Base-by-base conservation (phyloP, 2,329 filamentous ascomycete species). In the Arthrobotrys sinensis region DNA sequence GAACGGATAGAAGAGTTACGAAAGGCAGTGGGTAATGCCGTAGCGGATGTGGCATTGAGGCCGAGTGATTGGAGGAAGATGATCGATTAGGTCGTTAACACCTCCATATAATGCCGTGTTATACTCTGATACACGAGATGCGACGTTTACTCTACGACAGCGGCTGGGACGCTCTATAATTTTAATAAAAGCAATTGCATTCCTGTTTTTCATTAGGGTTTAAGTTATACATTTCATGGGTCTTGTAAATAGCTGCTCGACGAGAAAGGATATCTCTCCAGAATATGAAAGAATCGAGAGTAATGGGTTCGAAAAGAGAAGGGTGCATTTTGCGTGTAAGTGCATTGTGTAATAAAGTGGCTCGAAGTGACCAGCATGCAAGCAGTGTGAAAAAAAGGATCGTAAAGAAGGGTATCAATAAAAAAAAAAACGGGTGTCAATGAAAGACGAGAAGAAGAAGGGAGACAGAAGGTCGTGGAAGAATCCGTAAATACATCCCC, bases 401-500 rank as follows among this genome's bases (percentile, higher is more conserved):
- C 71, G 71, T 76, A 36, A 67, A 67, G 46, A 67, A 63, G 71
- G 72, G 60, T 77, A 66, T 70, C 60, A 65, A 68, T 10, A 38
- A 67, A 48, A 68, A n/a, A 38, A 67, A 48, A 53, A 19, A 45
- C 2, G 24, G 24, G 24, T 4, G 14, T 28, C 43, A 63, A 53
- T 46, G 10, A 19, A 70, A 28, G 43, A 70, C 24, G 21, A 60
- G 24, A 48, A 36, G 52, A 32, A 52, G 21, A 6, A 2, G 16
- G 24, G 2, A 34, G 6, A 62, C 34, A 38, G 14, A 32, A 38
- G 28, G 52, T 24, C 7, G 67, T 45, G 55, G 24, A 53, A 72
- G 16, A 67, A 53, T 66, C 45, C 45, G 24, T 66, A 66, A 66
- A 65, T 72, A 65, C 68, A 72, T 46, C 68, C 57, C 19, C 57